A percentile compares a stretch with the other conserved stretches of the same genome.
Conservation (phyloP, 140 eudicot genomes). For the Stevia rebaudiana region DNA sequence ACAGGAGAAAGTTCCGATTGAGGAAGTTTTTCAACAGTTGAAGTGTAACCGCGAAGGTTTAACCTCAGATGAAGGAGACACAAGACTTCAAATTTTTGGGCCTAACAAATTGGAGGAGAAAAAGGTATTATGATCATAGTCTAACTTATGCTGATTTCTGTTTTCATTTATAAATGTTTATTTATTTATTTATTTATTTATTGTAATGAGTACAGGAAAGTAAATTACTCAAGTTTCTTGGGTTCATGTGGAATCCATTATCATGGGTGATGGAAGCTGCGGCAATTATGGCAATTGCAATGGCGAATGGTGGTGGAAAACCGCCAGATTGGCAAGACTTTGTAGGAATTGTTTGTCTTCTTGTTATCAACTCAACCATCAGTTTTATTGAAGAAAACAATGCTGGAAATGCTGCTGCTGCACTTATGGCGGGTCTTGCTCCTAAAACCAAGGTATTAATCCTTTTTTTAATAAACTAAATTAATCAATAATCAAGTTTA, state of each 20-base stretch:
- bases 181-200: background rate
- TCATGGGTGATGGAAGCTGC: conserved; percentile 66
- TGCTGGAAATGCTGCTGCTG: conserved; percentile 54
- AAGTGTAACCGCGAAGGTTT: conserved; percentile 56
- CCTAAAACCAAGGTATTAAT: conserved; percentile 43
- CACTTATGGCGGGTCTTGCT: conserved; percentile 54
- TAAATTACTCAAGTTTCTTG: conserved; percentile 47
- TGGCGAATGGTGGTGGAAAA: conserved; percentile 50
- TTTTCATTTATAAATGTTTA: background rate
- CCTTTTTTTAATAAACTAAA: background rate
- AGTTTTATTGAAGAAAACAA: conserved; percentile 52
- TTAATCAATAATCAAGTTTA: background rate
- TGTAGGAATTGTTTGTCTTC: conserved; percentile 41
- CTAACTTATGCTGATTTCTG: background rate
- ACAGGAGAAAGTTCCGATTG: conserved; percentile 55
- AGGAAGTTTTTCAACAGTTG: conserved; percentile 58
- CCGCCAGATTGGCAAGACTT: conserved; percentile 61
- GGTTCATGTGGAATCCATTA: conserved; percentile 63
- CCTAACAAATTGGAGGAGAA: conserved; percentile 58
- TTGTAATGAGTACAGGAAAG: conserved; percentile 32
- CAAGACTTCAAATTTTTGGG: conserved; percentile 45
- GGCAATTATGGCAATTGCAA: conserved; percentile 51
- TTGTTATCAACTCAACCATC: conserved; percentile 46
- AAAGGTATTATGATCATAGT: conserved; percentile 19
- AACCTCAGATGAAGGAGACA: conserved; percentile 41